Evolutionary conservation across 306 rosid genomes (phyloP), one percentile per base, ranked within the genome.

Genomic region (Geum urbanum): DNA sequence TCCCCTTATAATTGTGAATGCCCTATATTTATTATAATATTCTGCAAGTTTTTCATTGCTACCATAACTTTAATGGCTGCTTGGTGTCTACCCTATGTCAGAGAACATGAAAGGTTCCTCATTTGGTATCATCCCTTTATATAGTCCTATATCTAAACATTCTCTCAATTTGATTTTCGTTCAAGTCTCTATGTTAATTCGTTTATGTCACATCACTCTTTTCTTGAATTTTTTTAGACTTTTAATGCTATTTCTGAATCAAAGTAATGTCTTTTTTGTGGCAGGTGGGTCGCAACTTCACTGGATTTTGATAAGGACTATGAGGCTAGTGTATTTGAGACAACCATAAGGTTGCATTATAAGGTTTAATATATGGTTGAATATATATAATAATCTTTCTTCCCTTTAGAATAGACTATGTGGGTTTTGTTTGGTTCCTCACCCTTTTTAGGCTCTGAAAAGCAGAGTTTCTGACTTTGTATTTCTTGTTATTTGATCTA

Each of bases 241-340:
- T 10, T 50, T 20, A 51, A 40, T 9, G 45, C 8, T 15, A 10
- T 35, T 19, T 58, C 15, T 16, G 45, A 7, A 22, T 50, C 11
- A 18, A 57, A 66, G 8, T 59, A 24, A 47, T 55, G 64, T 62
- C 55, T 53, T 62, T 19, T 69, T 80, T 63, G 73, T 85, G 83
- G 74, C 91, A 95, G 99, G 76, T 95, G 99, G 99, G 83, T 95
- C 22, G 91, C 84, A 41, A 87, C 75, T 77, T 72, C 87, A 14
- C 81, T 95, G 92, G 95, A 95, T 85, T 95, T 95, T 84, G 76
- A 95, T 86, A 95, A 91, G 96, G 86, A 95, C 63, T 87, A 91
- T 58, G 97, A 95, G 22, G 97, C 97, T 68, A 95, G 99, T 62
- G 97, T 95, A 74, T 95, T 95, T 82, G 97, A 95, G 95, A 95